Percentiles rank a stretch among this genome's conserved stretches.
Conservation (phyloP, 2,329 filamentous ascomycete genomes). For the Biscogniauxia sp. region DNA sequence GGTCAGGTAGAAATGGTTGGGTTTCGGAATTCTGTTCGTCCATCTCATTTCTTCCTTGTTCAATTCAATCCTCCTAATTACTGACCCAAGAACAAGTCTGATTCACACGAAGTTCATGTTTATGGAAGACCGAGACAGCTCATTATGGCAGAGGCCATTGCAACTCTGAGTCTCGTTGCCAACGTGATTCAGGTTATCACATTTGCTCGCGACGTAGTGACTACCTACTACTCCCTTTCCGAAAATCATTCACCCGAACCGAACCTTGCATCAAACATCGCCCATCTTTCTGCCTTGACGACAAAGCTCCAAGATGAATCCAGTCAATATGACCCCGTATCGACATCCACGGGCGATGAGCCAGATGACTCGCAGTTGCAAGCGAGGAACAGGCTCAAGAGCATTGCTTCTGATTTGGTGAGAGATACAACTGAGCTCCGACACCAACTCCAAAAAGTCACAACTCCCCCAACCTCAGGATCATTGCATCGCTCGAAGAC, state of each 20-base stretch:
- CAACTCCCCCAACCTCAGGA: neutral
- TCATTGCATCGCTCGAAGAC: neutral
- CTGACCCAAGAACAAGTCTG: neutral
- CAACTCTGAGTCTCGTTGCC: conserved; percentile 12
- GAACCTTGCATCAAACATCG: neutral
- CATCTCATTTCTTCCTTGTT: neutral
- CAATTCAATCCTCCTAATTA: neutral
- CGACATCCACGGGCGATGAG: neutral
- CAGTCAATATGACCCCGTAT: conserved; percentile 2
- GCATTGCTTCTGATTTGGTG: conserved; percentile 5
- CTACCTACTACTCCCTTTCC: neutral
- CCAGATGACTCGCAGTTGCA: neutral
- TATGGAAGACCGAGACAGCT: neutral
- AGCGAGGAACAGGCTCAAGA: conserved; percentile 6
- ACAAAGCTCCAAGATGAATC: neutral
- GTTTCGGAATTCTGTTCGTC: neutral
- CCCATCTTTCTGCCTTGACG: conserved; percentile 1
- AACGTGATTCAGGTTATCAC: conserved; percentile 16
- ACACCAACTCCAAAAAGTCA: neutral
- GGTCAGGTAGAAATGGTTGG: neutral
- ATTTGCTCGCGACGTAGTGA: conserved; percentile 9
- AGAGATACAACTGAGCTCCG: conserved; percentile 4
- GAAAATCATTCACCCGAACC: conserved; percentile 7
- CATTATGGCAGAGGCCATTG: conserved; percentile 15
- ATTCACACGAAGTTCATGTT: neutral